Evolutionary conservation across 2,329 filamentous ascomycete genomes (phyloP).

Genomic region (Dactylellina cionopaga): DNA sequence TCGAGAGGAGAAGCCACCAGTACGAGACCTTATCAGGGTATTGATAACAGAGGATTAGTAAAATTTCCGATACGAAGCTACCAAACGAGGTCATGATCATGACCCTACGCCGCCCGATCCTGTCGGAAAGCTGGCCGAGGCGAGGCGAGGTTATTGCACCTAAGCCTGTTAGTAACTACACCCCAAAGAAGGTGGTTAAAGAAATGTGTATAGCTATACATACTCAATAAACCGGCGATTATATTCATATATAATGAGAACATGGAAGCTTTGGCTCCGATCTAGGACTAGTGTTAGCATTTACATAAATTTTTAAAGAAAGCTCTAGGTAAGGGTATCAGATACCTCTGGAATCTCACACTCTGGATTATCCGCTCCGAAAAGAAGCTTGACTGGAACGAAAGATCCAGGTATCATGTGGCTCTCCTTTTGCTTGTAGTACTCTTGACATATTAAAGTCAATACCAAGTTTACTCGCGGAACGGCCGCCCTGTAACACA

Average conservation of each 20-base stretch:
- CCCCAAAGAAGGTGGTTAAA: background rate
- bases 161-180: conserved; percentile 26
- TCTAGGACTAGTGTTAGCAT: conserved; percentile 21
- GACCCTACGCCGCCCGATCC: conserved; percentile 80
- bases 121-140: conserved; percentile 84
- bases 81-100: conserved; percentile 78
- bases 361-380: conserved; percentile 77
- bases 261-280: conserved; percentile 78
- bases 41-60: conserved; percentile 80
- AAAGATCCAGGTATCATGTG: conserved; percentile 68
- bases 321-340: background rate
- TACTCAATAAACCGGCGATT: conserved; percentile 74
- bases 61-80: conserved; percentile 76
- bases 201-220: background rate
- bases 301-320: background rate
- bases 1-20: conserved; percentile 80
- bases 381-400: conserved; percentile 64
- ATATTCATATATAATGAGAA: conserved; percentile 82
- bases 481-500: conserved; percentile 50
- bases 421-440: conserved; percentile 76
- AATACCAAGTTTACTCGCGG: conserved; percentile 69
- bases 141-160: conserved; percentile 82
- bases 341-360: conserved; percentile 78
- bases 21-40: conserved; percentile 78
- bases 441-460: conserved; percentile 81